Conservation (phyloP, 805 yeast genomes). For the Kuraishia cidri region DNA sequence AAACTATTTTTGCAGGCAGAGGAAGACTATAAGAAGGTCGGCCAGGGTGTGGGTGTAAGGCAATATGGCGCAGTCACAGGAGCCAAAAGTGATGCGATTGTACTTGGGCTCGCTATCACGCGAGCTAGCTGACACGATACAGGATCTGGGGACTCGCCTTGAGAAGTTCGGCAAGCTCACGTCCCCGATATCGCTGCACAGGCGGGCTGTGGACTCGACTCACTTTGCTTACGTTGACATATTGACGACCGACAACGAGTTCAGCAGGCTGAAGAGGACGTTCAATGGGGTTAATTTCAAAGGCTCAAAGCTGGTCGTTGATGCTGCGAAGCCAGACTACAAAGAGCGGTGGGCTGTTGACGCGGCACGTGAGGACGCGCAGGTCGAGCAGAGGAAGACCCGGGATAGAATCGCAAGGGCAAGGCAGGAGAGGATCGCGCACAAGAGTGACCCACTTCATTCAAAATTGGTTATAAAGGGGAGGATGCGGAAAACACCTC, state of each 20-base stretch:
- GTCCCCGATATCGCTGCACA: constrained; percentile 37
- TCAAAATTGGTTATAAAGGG: constrained; percentile 30
- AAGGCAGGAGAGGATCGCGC: constrained; percentile 31
- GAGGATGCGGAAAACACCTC: constrained; percentile 44
- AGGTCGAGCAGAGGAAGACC: constrained; percentile 13
- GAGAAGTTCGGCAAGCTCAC: constrained; percentile 51
- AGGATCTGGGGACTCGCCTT: constrained; percentile 46
- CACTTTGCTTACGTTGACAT: constrained; percentile 64
- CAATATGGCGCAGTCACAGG: too few relatives aligned
- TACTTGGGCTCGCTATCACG: constrained; percentile 66
- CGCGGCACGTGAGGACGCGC: constrained; percentile 26
- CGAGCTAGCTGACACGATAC: constrained; percentile 31
- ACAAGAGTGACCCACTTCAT: constrained; percentile 30
- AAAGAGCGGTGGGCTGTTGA: constrained; percentile 37
- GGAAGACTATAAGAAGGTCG: too few relatives aligned
- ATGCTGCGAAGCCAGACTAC: constrained; percentile 52
- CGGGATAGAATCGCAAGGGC: constrained; percentile 23
- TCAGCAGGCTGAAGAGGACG: constrained; percentile 39
- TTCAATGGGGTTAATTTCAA: constrained; percentile 69
- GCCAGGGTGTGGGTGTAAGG: too few relatives aligned
- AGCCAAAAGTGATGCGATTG: constrained; percentile 20
- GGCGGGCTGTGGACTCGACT: constrained; percentile 44
- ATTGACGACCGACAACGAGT: constrained; percentile 33
- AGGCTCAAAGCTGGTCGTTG: constrained; percentile 58
- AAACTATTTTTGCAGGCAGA: too few relatives aligned